Conservation (phyloP, 129 eudicot genomes). For the Chrysanthemum makinoi region DNA sequence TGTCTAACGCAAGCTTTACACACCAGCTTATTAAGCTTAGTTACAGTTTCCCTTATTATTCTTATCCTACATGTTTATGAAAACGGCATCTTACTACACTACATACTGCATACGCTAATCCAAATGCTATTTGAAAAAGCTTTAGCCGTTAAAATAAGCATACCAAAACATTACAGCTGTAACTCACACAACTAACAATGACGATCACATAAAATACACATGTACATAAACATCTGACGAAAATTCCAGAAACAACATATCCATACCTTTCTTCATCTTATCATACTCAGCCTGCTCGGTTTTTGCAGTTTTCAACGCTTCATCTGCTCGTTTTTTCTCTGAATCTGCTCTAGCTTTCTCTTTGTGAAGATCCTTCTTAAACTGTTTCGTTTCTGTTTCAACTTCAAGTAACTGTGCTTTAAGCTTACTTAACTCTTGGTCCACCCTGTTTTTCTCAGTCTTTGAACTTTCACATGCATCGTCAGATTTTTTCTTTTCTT, state of each 20-base stretch:
- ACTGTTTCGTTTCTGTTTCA: conserved; percentile 34
- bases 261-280: conserved; percentile 56
- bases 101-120: too few relatives aligned
- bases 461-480: conserved; percentile 13
- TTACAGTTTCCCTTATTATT: too few relatives aligned
- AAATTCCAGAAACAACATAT: background rate
- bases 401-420: conserved; percentile 17
- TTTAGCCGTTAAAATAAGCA: too few relatives aligned
- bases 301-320: conserved; percentile 32
- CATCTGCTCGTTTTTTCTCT: conserved; percentile 34
- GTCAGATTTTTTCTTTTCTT: conserved; percentile 17
- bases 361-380: conserved; percentile 31
- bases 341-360: conserved; percentile 37
- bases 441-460: conserved; percentile 25
- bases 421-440: conserved; percentile 31
- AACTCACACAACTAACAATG: too few relatives aligned
- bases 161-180: background rate
- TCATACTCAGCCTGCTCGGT: conserved; percentile 27
- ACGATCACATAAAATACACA: background rate
- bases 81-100: too few relatives aligned
- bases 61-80: too few relatives aligned
- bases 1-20: too few relatives aligned
- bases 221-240: background rate
- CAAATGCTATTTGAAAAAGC: too few relatives aligned
- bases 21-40: too few relatives aligned